Conservation (phyloP, 2,329 filamentous ascomycete species). For the Ophiosphaerella herpotricha region DNA sequence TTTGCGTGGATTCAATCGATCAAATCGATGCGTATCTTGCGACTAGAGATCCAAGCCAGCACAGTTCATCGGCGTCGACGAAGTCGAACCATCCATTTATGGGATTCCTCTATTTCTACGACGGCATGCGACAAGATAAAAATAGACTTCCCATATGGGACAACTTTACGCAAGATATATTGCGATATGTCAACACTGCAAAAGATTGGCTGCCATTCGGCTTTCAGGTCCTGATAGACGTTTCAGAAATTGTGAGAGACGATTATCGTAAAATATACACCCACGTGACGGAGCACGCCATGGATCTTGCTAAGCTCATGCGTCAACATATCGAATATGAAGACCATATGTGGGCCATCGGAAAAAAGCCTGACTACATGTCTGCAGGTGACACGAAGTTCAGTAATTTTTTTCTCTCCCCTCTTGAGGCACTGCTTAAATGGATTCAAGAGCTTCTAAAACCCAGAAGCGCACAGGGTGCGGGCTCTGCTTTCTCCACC, state of each 20-base stretch:
- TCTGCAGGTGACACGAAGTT: constrained; percentile 17
- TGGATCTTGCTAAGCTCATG: constrained; percentile 10
- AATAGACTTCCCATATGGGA: constrained; percentile 12
- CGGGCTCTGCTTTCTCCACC: neutral
- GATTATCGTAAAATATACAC: constrained; percentile 2
- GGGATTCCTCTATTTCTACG: constrained; percentile 16
- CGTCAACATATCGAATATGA: constrained; percentile 20
- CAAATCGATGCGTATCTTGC: neutral
- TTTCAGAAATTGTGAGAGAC: constrained; percentile 6
- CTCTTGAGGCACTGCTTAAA: constrained; percentile 5
- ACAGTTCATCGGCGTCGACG: neutral
- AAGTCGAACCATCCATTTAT: neutral
- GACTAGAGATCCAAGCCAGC: neutral
- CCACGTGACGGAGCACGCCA: constrained; percentile 10
- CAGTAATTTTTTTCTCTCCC: constrained; percentile 13
- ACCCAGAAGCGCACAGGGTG: neutral
- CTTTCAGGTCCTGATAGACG: constrained; percentile 17
- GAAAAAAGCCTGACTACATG: constrained; percentile 25
- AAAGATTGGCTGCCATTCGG: constrained; percentile 20
- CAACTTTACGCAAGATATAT: constrained; percentile 14
- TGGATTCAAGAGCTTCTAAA: constrained; percentile 11
- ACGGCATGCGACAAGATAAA: constrained; percentile 5
- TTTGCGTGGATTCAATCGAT: constrained; percentile 12
- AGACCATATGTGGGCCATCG: constrained; percentile 17
- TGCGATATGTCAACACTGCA: constrained; percentile 1